Percentiles rank a stretch among this genome's conserved stretches.
Evolutionary conservation across 768 basidiomycete genomes (phyloP).

Genomic region (Neoboletus subvelutipes): DNA sequence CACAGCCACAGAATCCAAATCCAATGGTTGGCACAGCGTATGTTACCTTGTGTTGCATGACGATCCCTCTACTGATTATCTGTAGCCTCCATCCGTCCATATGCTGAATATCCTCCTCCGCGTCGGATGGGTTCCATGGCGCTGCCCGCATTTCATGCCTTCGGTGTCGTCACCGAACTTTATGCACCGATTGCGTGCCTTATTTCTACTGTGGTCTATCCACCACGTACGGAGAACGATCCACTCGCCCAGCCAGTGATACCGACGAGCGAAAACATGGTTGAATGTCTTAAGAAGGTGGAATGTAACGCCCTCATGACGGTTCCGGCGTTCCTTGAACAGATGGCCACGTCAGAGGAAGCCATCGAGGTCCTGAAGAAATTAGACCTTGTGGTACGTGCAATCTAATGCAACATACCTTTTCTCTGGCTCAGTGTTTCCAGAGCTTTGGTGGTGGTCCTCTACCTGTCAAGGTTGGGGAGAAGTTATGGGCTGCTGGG

Average conservation of each 20-base stretch:
- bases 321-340: slow-evolving; percentile 41
- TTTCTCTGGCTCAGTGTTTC: background rate
- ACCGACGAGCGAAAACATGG: slow-evolving; percentile 40
- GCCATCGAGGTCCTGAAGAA: slow-evolving; percentile 26
- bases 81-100: slow-evolving; percentile 4
- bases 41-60: slow-evolving; percentile 2
- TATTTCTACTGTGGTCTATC: slow-evolving; percentile 22
- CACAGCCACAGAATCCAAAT: slow-evolving; percentile 34
- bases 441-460: slow-evolving; percentile 42
- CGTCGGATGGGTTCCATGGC: slow-evolving; percentile 24
- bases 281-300: slow-evolving; percentile 33
- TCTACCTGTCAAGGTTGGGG: slow-evolving; percentile 35
- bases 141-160: slow-evolving; percentile 30
- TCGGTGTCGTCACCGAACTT: slow-evolving; percentile 17
- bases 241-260: slow-evolving; percentile 31
- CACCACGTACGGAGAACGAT: slow-evolving; percentile 26
- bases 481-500: slow-evolving; percentile 34
- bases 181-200: slow-evolving; percentile 21
- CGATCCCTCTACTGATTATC: background rate
- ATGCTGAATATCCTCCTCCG: slow-evolving; percentile 10
- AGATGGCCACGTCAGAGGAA: slow-evolving; percentile 32
- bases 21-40: slow-evolving; percentile 39
- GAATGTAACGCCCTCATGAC: slow-evolving; percentile 33
- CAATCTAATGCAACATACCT: background rate
- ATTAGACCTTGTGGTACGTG: slow-evolving; percentile 32